Conservation (phyloP, 2,329 filamentous ascomycete species). For the Biscogniauxia sp. region DNA sequence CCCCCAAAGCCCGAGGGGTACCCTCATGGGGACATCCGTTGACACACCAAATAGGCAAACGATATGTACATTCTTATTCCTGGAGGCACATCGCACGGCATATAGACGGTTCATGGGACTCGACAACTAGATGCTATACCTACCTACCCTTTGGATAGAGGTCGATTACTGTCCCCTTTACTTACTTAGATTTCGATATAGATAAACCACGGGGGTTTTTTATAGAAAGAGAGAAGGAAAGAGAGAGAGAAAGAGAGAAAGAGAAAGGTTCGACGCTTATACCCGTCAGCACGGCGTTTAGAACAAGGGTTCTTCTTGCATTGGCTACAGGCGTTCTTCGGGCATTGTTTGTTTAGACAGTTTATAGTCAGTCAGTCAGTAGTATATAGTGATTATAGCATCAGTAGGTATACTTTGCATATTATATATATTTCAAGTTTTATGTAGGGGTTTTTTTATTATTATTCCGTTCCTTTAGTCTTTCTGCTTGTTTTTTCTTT, state of each 20-base stretch:
- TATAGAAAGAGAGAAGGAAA: slow-evolving; percentile 8
- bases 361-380: neutral
- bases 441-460: neutral
- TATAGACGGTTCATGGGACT: slow-evolving; percentile 58
- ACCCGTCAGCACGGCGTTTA: slow-evolving; percentile 11
- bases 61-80: slow-evolving; percentile 80
- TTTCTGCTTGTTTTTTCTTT: neutral
- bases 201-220: slow-evolving; percentile 8
- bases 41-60: slow-evolving; percentile 58
- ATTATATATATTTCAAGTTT: neutral
- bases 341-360: neutral
- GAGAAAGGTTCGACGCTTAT: slow-evolving; percentile 9
- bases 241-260: slow-evolving; percentile 6
- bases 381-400: neutral
- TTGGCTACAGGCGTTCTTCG: slow-evolving; percentile 3
- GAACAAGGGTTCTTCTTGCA: slow-evolving; percentile 2
- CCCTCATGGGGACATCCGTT: neutral
- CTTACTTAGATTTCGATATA: neutral
- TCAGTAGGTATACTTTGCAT: neutral
- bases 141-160: neutral
- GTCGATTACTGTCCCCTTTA: neutral
- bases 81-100: slow-evolving; percentile 81
- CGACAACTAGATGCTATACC: slow-evolving; percentile 26
- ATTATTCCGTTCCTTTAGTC: too few species aligned
- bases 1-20: neutral